Percentiles rank a stretch among this genome's conserved stretches.
Conservation (phyloP, 192 early-diverging fungal species). For the Coemansia sp. region DNA sequence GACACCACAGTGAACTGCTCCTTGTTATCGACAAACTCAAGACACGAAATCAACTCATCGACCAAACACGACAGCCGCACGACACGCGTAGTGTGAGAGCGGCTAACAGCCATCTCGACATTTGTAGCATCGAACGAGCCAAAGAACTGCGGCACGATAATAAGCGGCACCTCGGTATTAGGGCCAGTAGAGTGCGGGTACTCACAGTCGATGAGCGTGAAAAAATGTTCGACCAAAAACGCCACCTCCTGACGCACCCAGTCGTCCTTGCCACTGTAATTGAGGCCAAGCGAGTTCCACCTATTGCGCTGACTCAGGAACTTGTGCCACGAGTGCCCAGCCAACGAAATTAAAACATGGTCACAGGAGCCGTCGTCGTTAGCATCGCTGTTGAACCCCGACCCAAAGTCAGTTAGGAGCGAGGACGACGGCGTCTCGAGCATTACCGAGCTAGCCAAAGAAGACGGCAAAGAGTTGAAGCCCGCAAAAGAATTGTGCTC, state of each 20-base stretch:
- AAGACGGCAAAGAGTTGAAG: conserved; percentile 18
- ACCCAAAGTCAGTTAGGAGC: conserved; percentile 35
- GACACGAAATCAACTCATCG: conserved; percentile 19
- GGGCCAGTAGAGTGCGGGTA: not conserved
- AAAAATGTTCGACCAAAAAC: conserved; percentile 36
- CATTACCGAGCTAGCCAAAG: conserved; percentile 16
- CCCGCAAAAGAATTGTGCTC: not conserved
- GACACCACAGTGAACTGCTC: conserved; percentile 47
- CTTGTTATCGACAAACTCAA: conserved; percentile 22
- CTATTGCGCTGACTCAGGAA: conserved; percentile 41
- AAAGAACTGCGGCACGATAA: conserved; percentile 27
- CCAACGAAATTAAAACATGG: conserved; percentile 27
- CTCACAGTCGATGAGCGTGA: conserved; percentile 27
- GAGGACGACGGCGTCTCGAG: conserved; percentile 26
- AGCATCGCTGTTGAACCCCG: conserved; percentile 30
- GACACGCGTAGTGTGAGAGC: conserved; percentile 13
- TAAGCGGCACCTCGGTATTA: conserved; percentile 12
- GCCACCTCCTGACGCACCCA: conserved; percentile 38
- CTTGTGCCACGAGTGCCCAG: conserved; percentile 53
- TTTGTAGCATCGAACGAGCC: conserved; percentile 38
- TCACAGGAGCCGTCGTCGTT: conserved; percentile 25
- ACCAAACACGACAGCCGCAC: conserved; percentile 21
- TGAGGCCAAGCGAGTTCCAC: conserved; percentile 45
- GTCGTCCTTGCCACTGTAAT: conserved; percentile 40
- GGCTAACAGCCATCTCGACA: conserved; percentile 35